phyloP scores from a whole-genome alignment of 2,329 filamentous ascomycete genomes.

The Ceratocystis colombiana region DNA sequence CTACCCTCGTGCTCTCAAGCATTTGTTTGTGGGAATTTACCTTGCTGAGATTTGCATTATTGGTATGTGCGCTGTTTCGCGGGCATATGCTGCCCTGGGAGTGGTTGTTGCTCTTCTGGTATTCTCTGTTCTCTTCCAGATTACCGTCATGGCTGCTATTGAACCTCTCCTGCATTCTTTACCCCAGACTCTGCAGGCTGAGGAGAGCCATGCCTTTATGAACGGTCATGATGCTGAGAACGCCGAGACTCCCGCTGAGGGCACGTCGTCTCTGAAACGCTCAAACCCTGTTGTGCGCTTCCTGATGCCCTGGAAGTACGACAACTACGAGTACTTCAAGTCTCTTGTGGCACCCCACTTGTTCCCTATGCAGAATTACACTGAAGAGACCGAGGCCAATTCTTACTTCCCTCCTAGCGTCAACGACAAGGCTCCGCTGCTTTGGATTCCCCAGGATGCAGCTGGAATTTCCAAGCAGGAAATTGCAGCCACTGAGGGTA shows the following conservation, averaged over 20 bases:
- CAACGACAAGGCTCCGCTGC: constrained; percentile 49
- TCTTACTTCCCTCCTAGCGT: constrained; percentile 69
- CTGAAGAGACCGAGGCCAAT: constrained; percentile 47
- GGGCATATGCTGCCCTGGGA: constrained; percentile 57
- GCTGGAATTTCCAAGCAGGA: constrained; percentile 69
- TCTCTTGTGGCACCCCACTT: constrained; percentile 53
- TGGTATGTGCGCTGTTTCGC: constrained; percentile 65
- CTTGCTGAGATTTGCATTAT: constrained; percentile 69
- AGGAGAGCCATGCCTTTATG: constrained; percentile 37
- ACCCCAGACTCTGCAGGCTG: constrained; percentile 49
- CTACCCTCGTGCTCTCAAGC: constrained; percentile 80
- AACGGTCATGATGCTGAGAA: constrained; percentile 19
- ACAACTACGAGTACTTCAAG: constrained; percentile 60
- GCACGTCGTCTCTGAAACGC: neutral
- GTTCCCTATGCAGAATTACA: constrained; percentile 30
- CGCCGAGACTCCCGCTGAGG: constrained; percentile 29
- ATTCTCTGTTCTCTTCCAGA: constrained; percentile 66
- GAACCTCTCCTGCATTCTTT: constrained; percentile 62
- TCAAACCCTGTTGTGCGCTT: constrained; percentile 24
- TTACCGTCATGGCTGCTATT: constrained; percentile 59
- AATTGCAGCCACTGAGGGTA: constrained; percentile 57
- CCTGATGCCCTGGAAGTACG: constrained; percentile 66
- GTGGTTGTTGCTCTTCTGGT: constrained; percentile 67
- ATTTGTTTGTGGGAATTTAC: constrained; percentile 73
- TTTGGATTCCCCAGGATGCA: constrained; percentile 78